Evolutionary conservation across 2,329 filamentous ascomycete genomes (phyloP).

Genomic region (Fusarium austroafricanum): DNA sequence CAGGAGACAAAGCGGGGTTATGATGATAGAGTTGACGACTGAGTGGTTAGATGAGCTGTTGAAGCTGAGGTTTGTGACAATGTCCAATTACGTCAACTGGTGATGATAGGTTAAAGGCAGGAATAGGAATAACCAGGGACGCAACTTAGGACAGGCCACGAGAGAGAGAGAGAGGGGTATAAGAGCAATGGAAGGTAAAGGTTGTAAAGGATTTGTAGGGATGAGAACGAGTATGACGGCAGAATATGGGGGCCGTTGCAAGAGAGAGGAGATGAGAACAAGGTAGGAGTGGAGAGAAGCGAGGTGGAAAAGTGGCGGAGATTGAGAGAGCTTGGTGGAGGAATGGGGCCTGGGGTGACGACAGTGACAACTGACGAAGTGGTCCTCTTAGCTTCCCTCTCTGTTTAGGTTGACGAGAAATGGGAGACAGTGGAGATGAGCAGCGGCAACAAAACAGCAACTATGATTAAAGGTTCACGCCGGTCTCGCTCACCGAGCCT

Average conservation of each 20-base stretch:
- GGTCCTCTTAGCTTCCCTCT: constrained; percentile 2
- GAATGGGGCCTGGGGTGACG: constrained; percentile 43
- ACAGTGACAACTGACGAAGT: constrained; percentile 29
- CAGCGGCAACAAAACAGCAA: not conserved
- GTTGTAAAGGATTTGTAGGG: constrained; percentile 30
- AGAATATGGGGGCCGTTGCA: constrained; percentile 30
- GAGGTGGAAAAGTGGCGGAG: constrained; percentile 39
- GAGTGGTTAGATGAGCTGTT: constrained; percentile 1
- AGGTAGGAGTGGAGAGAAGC: constrained; percentile 34
- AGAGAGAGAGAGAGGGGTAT: constrained; percentile 8
- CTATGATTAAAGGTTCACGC: constrained; percentile 3
- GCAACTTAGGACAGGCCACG: constrained; percentile 31
- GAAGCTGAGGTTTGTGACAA: constrained; percentile 12
- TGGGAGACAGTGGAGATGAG: constrained; percentile 9
- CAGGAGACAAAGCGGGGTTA: constrained; percentile 19
- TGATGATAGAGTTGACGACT: not conserved
- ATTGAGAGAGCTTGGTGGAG: constrained; percentile 41
- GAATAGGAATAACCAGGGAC: constrained; percentile 22
- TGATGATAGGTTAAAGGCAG: constrained; percentile 12
- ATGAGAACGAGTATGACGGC: constrained; percentile 36
- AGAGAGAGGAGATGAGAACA: constrained; percentile 29
- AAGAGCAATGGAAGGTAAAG: constrained; percentile 31
- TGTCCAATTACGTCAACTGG: constrained; percentile 24
- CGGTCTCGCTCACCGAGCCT: constrained; percentile 26
- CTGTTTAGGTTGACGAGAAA: not conserved